Percentiles rank a stretch among this genome's conserved stretches.
Evolutionary conservation across 169 alveolate genomes (phyloP).

Genomic region (Amoebophrya sp.): DNA sequence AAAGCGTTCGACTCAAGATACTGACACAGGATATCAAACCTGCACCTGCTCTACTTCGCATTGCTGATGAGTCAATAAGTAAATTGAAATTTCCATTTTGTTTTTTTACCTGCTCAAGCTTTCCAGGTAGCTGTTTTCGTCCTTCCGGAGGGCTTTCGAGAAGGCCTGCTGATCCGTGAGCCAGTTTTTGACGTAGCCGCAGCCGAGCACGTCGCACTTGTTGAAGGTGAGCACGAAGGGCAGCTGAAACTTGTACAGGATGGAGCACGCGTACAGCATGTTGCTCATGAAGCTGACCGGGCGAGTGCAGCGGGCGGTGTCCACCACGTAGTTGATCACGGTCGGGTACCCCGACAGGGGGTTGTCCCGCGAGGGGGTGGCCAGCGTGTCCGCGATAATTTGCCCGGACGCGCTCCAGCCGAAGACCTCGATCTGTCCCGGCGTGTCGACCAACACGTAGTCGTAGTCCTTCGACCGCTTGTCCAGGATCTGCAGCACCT

Average conservation of each 20-base stretch:
- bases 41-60: too few relatives aligned
- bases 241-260: constrained; percentile 72
- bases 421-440: constrained; percentile 98
- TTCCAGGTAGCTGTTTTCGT: background rate
- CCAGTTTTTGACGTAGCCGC: background rate
- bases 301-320: constrained; percentile 86
- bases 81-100: too few relatives aligned
- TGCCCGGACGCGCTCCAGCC: constrained; percentile 98
- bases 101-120: background rate
- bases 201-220: constrained; percentile 16
- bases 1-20: too few relatives aligned
- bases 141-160: background rate
- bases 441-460: constrained; percentile 92
- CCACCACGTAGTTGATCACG: constrained; percentile 77
- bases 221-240: constrained; percentile 20
- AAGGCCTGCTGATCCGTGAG: background rate
- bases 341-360: constrained; percentile 64
- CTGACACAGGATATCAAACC: too few relatives aligned
- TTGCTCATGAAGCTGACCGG: constrained; percentile 96
- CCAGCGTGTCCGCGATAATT: constrained; percentile 64
- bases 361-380: too few relatives aligned
- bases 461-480: constrained; percentile 71
- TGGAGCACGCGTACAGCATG: constrained; percentile 94
- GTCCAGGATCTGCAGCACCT: constrained; percentile 77
- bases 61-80: too few relatives aligned